Conservation (phyloP, 495 filamentous ascomycete genomes). For the Penicillium pulvis region DNA sequence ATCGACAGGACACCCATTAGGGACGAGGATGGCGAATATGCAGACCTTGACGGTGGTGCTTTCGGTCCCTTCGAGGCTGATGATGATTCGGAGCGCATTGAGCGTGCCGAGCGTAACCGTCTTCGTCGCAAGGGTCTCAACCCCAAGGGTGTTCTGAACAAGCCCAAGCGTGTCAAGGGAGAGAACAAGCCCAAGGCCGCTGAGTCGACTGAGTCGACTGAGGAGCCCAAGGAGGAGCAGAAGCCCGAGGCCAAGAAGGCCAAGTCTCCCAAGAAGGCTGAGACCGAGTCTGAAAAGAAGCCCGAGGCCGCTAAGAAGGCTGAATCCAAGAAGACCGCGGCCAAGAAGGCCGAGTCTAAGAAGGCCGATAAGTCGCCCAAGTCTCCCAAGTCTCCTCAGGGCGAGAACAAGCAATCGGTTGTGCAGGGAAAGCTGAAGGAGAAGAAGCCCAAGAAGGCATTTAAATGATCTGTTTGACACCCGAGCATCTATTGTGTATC, state of each 20-base stretch:
- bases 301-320: constrained; percentile 3
- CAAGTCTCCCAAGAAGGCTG: constrained; percentile 10
- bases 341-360: constrained; percentile 12
- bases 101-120: constrained; percentile 57
- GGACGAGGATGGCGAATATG: constrained; percentile 38
- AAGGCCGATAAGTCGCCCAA: constrained; percentile 6
- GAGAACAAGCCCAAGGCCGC: constrained; percentile 14
- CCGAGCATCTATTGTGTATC: constrained; percentile 29
- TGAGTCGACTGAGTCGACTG: background rate
- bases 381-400: background rate
- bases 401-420: background rate
- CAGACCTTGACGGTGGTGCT: constrained; percentile 42
- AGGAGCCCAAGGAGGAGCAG: constrained; percentile 16
- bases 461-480: constrained; percentile 32
- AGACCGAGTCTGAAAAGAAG: constrained; percentile 10
- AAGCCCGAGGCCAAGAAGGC: constrained; percentile 19
- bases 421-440: constrained; percentile 22
- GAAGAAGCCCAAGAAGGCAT: constrained; percentile 42
- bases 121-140: constrained; percentile 67
- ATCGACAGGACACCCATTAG: constrained; percentile 52
- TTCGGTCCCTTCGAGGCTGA: constrained; percentile 71
- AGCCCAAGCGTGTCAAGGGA: constrained; percentile 37
- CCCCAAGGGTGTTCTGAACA: constrained; percentile 58
- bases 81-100: constrained; percentile 61
- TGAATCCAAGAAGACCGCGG: constrained; percentile 2